These are phyloP conservation scores for Neostapfia colusana DNA, from an alignment of 176 grass and related monocot species.

Conservation along the genomic window DNA sequence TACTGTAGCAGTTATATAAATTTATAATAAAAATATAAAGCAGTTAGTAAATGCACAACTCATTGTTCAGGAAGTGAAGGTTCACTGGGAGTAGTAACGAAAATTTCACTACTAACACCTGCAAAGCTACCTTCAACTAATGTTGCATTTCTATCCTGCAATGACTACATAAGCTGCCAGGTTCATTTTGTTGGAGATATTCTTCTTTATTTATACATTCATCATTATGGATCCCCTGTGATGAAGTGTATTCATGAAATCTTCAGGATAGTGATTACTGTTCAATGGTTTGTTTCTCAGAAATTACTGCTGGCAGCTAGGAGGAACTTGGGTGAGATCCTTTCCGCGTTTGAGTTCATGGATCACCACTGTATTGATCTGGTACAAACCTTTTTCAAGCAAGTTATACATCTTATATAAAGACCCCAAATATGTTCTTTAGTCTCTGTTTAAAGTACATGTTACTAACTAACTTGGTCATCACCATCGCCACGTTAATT, in stretches of 20 bases:
- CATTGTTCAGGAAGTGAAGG: slow-evolving; percentile 85
- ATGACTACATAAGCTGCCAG: slow-evolving; percentile 94
- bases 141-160: slow-evolving; percentile 87
- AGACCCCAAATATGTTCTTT: slow-evolving; percentile 18
- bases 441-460: background rate
- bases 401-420: slow-evolving; percentile 6
- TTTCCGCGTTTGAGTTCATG: slow-evolving; percentile 99
- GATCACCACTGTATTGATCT: slow-evolving; percentile 82
- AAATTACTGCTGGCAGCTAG: slow-evolving; percentile 83
- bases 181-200: slow-evolving; percentile 10
- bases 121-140: slow-evolving; percentile 80
- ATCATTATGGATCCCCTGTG: background rate
- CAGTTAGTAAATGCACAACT: slow-evolving; percentile 42
- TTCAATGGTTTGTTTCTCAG: slow-evolving; percentile 48
- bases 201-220: background rate
- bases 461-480: background rate
- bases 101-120: slow-evolving; percentile 84
- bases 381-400: slow-evolving; percentile 39
- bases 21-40: background rate
- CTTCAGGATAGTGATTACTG: slow-evolving; percentile 31
- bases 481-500: too few relatives aligned
- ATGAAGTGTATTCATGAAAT: slow-evolving; percentile 25
- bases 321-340: slow-evolving; percentile 79
- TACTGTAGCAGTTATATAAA: background rate
- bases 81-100: slow-evolving; percentile 85